phyloP scores from a whole-genome alignment of 208 protist genomes.

The Trypanosoma cruzi region DNA sequence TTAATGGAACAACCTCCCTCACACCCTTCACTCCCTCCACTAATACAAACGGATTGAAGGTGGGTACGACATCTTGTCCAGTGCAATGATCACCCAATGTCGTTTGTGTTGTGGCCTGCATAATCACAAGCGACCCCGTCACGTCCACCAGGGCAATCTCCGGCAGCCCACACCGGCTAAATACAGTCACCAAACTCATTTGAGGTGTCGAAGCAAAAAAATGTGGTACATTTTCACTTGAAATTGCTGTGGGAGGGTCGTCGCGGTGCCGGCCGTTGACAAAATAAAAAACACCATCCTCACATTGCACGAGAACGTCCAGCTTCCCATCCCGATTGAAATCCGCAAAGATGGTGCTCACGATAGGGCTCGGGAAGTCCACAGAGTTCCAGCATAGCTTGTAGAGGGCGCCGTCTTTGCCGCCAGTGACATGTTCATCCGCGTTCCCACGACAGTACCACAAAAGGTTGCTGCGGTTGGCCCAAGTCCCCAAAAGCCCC shows the following conservation, averaged over 20 bases:
- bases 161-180: slow-evolving; percentile 19
- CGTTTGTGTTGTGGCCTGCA: slow-evolving; percentile 14
- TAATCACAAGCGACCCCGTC: slow-evolving; percentile 20
- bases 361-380: slow-evolving; percentile 28
- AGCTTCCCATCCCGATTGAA: slow-evolving; percentile 36
- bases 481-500: slow-evolving; percentile 25
- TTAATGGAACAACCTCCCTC: slow-evolving; percentile 38
- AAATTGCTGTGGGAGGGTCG: neutral
- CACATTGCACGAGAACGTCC: slow-evolving; percentile 47
- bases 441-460: slow-evolving; percentile 18
- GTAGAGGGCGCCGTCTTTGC: neutral
- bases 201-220: slow-evolving; percentile 19
- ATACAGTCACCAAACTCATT: slow-evolving; percentile 25
- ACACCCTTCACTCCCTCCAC: slow-evolving; percentile 8
- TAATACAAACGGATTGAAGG: slow-evolving; percentile 10
- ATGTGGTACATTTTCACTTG: neutral
- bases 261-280: slow-evolving; percentile 19
- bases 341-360: slow-evolving; percentile 55
- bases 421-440: neutral
- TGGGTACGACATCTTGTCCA: slow-evolving; percentile 3
- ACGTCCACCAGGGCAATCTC: slow-evolving; percentile 27
- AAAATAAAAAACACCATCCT: slow-evolving; percentile 42
- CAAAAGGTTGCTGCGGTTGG: slow-evolving; percentile 17
- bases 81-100: neutral
- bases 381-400: slow-evolving; percentile 19